Conservation (phyloP, 768 basidiomycete genomes). For the Mycena filopes region DNA sequence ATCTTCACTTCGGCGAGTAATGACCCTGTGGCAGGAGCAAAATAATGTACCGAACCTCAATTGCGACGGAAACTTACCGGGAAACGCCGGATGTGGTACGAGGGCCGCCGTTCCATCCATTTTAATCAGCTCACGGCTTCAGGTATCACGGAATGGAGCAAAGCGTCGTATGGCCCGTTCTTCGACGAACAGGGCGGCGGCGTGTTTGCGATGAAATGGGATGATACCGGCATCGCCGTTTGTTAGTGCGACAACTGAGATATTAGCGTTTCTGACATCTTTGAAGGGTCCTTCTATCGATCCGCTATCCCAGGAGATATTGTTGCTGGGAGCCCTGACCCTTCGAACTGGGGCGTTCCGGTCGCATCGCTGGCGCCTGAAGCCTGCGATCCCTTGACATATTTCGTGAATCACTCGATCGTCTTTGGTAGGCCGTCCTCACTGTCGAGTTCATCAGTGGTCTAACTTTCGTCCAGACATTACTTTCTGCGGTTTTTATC, state of each 20-base stretch:
- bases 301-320: constrained; percentile 80
- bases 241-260: constrained; percentile 60
- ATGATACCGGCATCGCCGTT: constrained; percentile 76
- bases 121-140: no score
- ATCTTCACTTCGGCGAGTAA: not conserved
- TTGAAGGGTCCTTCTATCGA: constrained; percentile 84
- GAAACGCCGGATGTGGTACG: constrained; percentile 77
- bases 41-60: constrained; percentile 62
- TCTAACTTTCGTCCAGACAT: constrained; percentile 61
- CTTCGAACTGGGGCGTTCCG: constrained; percentile 75
- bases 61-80: constrained; percentile 62
- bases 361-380: constrained; percentile 66
- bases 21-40: constrained; percentile 45
- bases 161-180: constrained; percentile 83
- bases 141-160: constrained; percentile 76
- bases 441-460: constrained; percentile 2
- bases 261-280: constrained; percentile 14
- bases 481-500: constrained; percentile 75
- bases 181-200: constrained; percentile 87
- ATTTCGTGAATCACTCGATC: constrained; percentile 77
- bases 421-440: constrained; percentile 68
- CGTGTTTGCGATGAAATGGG: constrained; percentile 92
- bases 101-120: no score
- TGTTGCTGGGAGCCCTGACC: constrained; percentile 66
- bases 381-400: constrained; percentile 65